phyloP scores from a whole-genome alignment of 345 rosid genomes.

The Draba incana region DNA sequence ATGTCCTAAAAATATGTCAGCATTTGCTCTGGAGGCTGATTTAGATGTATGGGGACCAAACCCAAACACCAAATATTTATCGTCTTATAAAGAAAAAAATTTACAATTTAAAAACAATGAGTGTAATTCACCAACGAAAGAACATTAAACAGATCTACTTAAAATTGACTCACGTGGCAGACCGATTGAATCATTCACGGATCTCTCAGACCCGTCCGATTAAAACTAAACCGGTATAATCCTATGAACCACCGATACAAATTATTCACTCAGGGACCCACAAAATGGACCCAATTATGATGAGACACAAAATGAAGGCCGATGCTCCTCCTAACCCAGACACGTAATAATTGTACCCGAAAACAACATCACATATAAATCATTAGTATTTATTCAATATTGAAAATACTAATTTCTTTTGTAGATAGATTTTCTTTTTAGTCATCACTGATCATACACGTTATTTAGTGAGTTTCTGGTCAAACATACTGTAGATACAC shows the following conservation, averaged over 20 bases:
- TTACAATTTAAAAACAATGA: too few species aligned
- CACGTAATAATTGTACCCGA: constrained; percentile 39
- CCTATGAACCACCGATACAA: constrained; percentile 34
- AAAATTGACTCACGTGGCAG: constrained; percentile 40
- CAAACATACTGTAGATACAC: constrained; percentile 35
- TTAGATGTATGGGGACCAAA: constrained; percentile 22
- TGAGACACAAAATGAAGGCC: constrained; percentile 30
- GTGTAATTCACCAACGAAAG: not conserved
- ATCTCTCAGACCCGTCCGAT: constrained; percentile 26
- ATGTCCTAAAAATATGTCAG: constrained; percentile 6
- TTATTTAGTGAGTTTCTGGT: constrained; percentile 10
- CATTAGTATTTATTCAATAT: not conserved
- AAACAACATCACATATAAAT: constrained; percentile 10
- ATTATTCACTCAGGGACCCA: constrained; percentile 28
- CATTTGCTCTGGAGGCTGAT: constrained; percentile 27
- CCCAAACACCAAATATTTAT: not conserved
- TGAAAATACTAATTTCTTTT: not conserved
- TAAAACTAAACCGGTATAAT: constrained; percentile 32
- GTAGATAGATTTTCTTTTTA: constrained; percentile 7
- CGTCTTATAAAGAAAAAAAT: not conserved
- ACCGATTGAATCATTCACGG: constrained; percentile 40
- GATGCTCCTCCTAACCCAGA: constrained; percentile 33
- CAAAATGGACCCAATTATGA: constrained; percentile 20
- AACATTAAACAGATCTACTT: constrained; percentile 6
- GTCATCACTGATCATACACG: constrained; percentile 22